These are phyloP conservation scores for Aspergillus bombycis DNA, from an alignment of 2,329 filamentous ascomycete species.

Conservation along the genomic window DNA sequence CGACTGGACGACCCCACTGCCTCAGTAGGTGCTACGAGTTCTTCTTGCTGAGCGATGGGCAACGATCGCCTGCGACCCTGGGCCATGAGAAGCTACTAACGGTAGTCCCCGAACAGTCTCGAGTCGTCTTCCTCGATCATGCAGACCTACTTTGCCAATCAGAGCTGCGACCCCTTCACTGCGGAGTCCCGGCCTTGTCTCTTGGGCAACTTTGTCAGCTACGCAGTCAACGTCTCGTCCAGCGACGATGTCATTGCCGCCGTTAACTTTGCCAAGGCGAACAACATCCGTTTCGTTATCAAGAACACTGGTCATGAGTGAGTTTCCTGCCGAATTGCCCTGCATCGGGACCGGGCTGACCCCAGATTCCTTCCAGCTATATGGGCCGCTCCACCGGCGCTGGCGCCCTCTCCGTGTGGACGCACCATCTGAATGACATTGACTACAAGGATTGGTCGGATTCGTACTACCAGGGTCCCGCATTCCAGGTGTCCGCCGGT, in stretches of 20 bases:
- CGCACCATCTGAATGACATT: slow-evolving; percentile 35
- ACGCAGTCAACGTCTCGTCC: slow-evolving; percentile 40
- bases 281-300: slow-evolving; percentile 57
- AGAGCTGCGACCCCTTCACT: slow-evolving; percentile 36
- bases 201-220: slow-evolving; percentile 35
- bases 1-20: slow-evolving; percentile 31
- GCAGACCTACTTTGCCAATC: slow-evolving; percentile 36
- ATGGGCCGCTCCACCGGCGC: slow-evolving; percentile 64
- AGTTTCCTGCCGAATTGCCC: slow-evolving; percentile 4
- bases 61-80: no score
- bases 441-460: slow-evolving; percentile 41
- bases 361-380: slow-evolving; percentile 19
- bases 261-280: slow-evolving; percentile 48
- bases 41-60: neutral
- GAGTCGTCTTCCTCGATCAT: slow-evolving; percentile 37
- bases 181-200: slow-evolving; percentile 26
- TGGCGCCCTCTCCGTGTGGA: slow-evolving; percentile 48
- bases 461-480: slow-evolving; percentile 52
- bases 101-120: slow-evolving; percentile 13
- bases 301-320: slow-evolving; percentile 48
- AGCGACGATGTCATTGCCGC: slow-evolving; percentile 32
- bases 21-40: slow-evolving; percentile 26
- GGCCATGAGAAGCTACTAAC: neutral
- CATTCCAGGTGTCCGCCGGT: slow-evolving; percentile 59
- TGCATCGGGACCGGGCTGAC: neutral